Percentiles rank a stretch among this genome's conserved stretches.
These are phyloP conservation scores for Thelonectria rubi DNA, from an alignment of 2,329 filamentous ascomycete genomes.

Conservation along the genomic window DNA sequence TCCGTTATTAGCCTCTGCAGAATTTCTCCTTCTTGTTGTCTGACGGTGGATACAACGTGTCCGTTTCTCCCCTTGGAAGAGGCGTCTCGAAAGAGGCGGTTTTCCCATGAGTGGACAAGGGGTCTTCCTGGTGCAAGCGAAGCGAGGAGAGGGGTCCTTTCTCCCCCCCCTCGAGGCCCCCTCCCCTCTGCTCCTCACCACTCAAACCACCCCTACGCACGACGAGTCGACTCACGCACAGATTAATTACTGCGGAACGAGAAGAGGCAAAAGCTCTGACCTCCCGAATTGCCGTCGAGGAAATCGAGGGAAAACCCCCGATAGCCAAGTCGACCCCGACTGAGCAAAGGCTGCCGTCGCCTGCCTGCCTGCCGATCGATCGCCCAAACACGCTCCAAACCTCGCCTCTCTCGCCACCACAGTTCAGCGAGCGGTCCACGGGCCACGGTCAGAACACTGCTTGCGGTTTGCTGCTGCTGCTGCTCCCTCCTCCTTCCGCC, in stretches of 20 bases:
- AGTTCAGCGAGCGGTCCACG: neutral
- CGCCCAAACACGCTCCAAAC: neutral
- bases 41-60: neutral
- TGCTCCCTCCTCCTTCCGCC: neutral
- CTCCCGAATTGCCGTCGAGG: too few species aligned
- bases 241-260: neutral
- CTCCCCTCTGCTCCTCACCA: neutral
- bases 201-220: neutral
- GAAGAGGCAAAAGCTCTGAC: too few species aligned
- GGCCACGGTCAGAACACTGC: conserved; percentile 1
- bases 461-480: too few species aligned
- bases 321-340: conserved; percentile 17
- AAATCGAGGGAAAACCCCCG: neutral
- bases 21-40: neutral
- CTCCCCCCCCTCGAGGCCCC: neutral
- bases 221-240: conserved; percentile 3
- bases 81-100: too few species aligned
- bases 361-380: conserved; percentile 20
- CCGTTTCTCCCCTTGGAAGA: neutral
- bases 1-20: neutral
- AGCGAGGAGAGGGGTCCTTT: neutral
- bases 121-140: neutral
- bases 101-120: neutral
- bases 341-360: conserved; percentile 9
- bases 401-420: neutral